A percentile compares a stretch with the other conserved stretches of the same genome.
These are phyloP conservation scores for Arabis hirsuta DNA, from an alignment of 345 rosid genomes.

Conservation along the genomic window DNA sequence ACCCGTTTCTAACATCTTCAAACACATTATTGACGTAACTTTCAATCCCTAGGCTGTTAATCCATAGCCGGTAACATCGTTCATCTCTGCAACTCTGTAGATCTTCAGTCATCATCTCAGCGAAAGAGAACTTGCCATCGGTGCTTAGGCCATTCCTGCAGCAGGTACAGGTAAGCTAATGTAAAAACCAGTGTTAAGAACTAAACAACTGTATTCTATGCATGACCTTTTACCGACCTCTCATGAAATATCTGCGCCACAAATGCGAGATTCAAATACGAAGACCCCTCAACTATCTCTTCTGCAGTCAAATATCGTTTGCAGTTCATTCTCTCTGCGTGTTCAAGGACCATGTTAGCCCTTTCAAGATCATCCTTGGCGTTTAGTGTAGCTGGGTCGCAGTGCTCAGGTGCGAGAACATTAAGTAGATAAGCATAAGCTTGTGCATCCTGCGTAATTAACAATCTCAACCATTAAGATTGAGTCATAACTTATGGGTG, in stretches of 20 bases:
- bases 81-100: constrained; percentile 83
- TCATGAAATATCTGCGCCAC: constrained; percentile 93
- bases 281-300: constrained; percentile 85
- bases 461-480: constrained; percentile 19
- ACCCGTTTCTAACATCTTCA: constrained; percentile 97
- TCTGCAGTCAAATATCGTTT: constrained; percentile 82
- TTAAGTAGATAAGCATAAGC: constrained; percentile 95
- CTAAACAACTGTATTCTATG: neutral
- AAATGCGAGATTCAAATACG: constrained; percentile 90
- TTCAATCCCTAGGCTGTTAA: constrained; percentile 82
- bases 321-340: constrained; percentile 91
- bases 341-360: constrained; percentile 84
- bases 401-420: constrained; percentile 90
- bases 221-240: constrained; percentile 52
- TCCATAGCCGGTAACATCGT: constrained; percentile 93
- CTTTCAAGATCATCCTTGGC: constrained; percentile 69
- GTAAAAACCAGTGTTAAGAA: neutral
- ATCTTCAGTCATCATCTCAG: constrained; percentile 96
- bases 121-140: constrained; percentile 71
- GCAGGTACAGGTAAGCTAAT: constrained; percentile 29
- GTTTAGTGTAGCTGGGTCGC: constrained; percentile 75
- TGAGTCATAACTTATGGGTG: neutral
- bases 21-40: constrained; percentile 84
- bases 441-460: constrained; percentile 69
- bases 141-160: constrained; percentile 91